Evolutionary conservation across 2,329 filamentous ascomycete species (phyloP), one percentile per base, ranked within the genome.

Genomic region (Aspergillus pseudonomiae): DNA sequence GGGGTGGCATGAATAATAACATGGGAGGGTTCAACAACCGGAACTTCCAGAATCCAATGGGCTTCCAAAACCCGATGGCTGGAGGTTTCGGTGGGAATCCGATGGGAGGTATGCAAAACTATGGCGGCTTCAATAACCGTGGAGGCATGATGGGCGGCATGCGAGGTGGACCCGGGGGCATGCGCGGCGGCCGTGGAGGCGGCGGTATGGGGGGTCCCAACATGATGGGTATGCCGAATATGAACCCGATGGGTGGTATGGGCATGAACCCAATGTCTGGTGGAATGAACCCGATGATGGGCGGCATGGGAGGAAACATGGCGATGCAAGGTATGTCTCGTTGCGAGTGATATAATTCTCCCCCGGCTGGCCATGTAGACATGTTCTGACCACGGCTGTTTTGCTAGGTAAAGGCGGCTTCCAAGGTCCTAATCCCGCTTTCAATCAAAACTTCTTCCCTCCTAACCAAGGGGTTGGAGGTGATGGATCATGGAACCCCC

Each of bases 401-500:
- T 70, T 65, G 62, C 63, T 66, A 77, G 71, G 69, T 65, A 69
- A 84, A 78, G 81, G 78, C 54, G 88, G 86, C 50, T 93, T 93
- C 77, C 87, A 88, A 79, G 87, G 84, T 64, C 88, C 89, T 81
- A 87, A 87, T 73, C 84, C 85, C 60, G 87, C 89, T 72, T 94
- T 93, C 79, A 91, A 90, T 73, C 87, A 89, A 43, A 87, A 84
- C 63, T 93, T 93, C 80, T 94, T 93, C 76, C 82, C 83, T 55
- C 82, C 82, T 61, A 80, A 80, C 57, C 79, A 79, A 63, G 79
- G 75, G 46, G 78, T 78, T 36, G 80, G 81, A 50, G 83, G 48
- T n/a, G 48, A 88, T 63, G 89, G 89, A 61, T 88, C 88, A 78
- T 91, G 91, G 83, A 94, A 94, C 72, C 92, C 92, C 6, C 92